Evolutionary conservation across 306 rosid species (phyloP).

Genomic region (Quercus gilva): DNA sequence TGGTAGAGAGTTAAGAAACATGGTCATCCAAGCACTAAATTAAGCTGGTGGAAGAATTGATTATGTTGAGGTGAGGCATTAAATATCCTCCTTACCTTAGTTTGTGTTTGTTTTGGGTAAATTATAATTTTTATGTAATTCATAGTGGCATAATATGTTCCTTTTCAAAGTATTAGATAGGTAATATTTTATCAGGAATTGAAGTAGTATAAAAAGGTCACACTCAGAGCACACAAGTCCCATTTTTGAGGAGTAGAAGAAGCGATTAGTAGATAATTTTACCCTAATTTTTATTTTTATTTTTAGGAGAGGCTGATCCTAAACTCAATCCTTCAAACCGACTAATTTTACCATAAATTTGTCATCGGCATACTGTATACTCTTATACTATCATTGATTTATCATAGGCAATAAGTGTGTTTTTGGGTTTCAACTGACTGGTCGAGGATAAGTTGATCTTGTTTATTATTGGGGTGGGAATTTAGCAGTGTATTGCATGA

Average conservation of each 20-base stretch:
- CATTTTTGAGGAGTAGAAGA: too few relatives aligned
- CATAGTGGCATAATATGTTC: not conserved
- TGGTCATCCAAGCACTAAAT: slow-evolving; percentile 40
- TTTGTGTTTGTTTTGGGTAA: not conserved
- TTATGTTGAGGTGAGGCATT: slow-evolving; percentile 71
- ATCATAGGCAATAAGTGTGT: too few relatives aligned
- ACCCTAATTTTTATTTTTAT: too few relatives aligned
- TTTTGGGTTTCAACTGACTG: not conserved
- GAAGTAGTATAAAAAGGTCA: too few relatives aligned
- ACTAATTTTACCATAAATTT: too few relatives aligned
- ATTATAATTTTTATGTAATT: not conserved
- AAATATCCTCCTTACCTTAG: not conserved
- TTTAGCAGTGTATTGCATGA: not conserved
- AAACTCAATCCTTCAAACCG: not conserved
- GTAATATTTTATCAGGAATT: too few relatives aligned
- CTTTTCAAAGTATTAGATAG: not conserved
- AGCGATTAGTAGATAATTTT: too few relatives aligned
- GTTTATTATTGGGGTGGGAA: not conserved
- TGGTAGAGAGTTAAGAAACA: slow-evolving; percentile 50
- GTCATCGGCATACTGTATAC: too few relatives aligned
- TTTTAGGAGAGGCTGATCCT: not conserved
- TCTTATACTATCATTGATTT: too few relatives aligned
- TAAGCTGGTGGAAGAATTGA: slow-evolving; percentile 84
- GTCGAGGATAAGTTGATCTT: not conserved
- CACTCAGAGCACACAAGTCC: too few relatives aligned